Evolutionary conservation across 169 alveolate species (phyloP), one percentile per base, ranked within the genome.

Genomic region (Condylostoma magnum): DNA sequence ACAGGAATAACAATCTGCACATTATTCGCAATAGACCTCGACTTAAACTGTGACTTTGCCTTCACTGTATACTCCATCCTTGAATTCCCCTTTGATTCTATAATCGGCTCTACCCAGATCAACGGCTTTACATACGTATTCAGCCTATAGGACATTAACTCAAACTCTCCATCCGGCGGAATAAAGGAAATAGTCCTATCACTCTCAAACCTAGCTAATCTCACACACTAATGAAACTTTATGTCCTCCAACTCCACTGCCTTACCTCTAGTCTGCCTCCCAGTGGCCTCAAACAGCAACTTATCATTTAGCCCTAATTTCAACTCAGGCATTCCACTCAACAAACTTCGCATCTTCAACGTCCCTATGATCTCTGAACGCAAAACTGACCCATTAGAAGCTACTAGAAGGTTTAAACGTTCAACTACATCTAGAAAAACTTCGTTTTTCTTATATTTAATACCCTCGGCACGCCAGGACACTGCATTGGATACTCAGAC

Each of bases 101-200:
- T 95, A 52, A 87, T 86, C 46, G 94, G 93, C 78, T 97, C 99
- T 41, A 97, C 96, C 96, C 98, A 95, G 43, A 98, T 95, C 37
- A 97, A 87, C 12, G 99, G 99, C 77, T 97, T 97, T 18, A 98
- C 97, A 46, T 78, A 87, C 30, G 95, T 91, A 87, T 95, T 96
- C 28, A 98, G 91, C 57, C 99, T 93, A 81, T 98, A 98, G 18
- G 98, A 93, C 99, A 98, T 97, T 33, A 98, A 92, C 82, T 97
- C 99, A 83, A 97, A 98, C 79, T 95, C 99, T 10, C 99, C 99
- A 83, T 98, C 99, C 15, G 99, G 99, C 5, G 99, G 99, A 31
- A 96, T 96, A 86, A 98, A 98, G 55, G 97, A 91, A 37, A 98
- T 98, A 22, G 98, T 95, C 70, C 99, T 89, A 72, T 98, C 99